phyloP scores from a whole-genome alignment of 2,329 filamentous ascomycete genomes.

The Ophiostoma himal-ulmi region DNA sequence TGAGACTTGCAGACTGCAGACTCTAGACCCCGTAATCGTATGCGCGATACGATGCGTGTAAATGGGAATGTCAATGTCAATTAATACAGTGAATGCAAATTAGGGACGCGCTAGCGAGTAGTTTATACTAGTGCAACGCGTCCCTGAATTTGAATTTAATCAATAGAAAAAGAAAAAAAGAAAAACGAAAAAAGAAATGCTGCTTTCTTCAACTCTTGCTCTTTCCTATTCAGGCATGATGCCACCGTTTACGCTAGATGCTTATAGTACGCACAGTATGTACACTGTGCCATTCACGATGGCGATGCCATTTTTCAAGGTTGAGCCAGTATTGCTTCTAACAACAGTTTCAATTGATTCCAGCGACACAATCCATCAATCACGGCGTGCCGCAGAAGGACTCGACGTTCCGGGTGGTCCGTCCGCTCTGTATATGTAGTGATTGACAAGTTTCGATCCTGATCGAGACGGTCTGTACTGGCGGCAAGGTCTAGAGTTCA shows the following conservation, averaged over 20 bases:
- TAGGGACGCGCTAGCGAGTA: constrained; percentile 5
- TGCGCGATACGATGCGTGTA: not conserved
- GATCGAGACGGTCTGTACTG: not conserved
- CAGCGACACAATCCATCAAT: no score
- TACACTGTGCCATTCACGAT: not conserved
- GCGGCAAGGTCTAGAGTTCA: not conserved
- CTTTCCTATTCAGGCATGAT: not conserved
- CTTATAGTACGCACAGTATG: not conserved
- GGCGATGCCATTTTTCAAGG: not conserved
- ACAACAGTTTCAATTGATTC: no score
- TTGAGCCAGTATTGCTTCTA: no score
- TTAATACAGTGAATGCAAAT: not conserved
- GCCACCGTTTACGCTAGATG: not conserved
- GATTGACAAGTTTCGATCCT: not conserved
- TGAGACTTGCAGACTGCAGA: not conserved
- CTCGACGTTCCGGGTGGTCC: not conserved
- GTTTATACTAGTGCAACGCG: constrained; percentile 18
- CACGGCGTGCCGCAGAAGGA: not conserved
- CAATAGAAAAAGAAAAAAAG: not conserved
- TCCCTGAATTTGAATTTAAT: constrained; percentile 12
- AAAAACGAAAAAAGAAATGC: not conserved
- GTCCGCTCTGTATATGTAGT: not conserved
- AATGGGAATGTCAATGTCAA: not conserved
- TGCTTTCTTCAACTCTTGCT: not conserved
- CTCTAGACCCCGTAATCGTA: not conserved